Evolutionary conservation across 2,329 filamentous ascomycete species (phyloP).

Genomic region (Exophiala aquamarina): DNA sequence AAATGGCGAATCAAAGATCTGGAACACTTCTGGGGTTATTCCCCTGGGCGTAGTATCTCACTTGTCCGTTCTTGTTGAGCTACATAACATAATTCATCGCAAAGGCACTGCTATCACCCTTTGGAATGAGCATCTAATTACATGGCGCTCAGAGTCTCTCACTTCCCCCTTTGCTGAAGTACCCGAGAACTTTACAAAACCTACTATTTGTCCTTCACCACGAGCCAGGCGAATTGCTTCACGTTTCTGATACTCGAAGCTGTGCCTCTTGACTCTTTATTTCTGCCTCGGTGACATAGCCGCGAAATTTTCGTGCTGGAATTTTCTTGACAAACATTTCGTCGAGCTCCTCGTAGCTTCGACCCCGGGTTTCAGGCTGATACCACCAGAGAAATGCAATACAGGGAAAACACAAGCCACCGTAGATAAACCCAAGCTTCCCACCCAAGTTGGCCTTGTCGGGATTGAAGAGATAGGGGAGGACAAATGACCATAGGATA

Average conservation of each 20-base stretch:
- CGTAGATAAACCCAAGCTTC: slow-evolving; percentile 44
- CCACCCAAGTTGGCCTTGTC: slow-evolving; percentile 40
- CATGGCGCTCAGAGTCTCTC: too few species aligned
- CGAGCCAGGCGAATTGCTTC: too few species aligned
- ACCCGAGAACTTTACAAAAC: too few species aligned
- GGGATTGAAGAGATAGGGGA: slow-evolving; percentile 38
- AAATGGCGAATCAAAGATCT: slow-evolving; percentile 60
- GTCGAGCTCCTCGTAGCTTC: slow-evolving; percentile 42
- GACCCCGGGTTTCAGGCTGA: slow-evolving; percentile 35
- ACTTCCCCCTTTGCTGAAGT: too few species aligned
- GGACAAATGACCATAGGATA: slow-evolving; percentile 39
- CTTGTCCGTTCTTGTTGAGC: too few species aligned
- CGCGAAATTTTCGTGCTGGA: slow-evolving; percentile 34
- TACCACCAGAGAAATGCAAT: slow-evolving; percentile 36
- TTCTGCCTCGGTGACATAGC: not conserved
- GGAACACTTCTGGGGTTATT: slow-evolving; percentile 38
- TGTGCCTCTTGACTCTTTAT: too few species aligned
- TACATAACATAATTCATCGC: too few species aligned
- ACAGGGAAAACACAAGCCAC: slow-evolving; percentile 32
- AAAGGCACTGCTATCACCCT: too few species aligned
- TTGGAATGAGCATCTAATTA: too few species aligned
- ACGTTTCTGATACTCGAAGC: too few species aligned
- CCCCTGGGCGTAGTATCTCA: not conserved
- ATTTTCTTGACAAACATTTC: slow-evolving; percentile 41
- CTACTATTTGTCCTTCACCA: too few species aligned